Percentiles rank a stretch among this genome's conserved stretches.
Conservation (phyloP, 2,329 filamentous ascomycete species). For the Monilinia vaccinii-corymbosi region DNA sequence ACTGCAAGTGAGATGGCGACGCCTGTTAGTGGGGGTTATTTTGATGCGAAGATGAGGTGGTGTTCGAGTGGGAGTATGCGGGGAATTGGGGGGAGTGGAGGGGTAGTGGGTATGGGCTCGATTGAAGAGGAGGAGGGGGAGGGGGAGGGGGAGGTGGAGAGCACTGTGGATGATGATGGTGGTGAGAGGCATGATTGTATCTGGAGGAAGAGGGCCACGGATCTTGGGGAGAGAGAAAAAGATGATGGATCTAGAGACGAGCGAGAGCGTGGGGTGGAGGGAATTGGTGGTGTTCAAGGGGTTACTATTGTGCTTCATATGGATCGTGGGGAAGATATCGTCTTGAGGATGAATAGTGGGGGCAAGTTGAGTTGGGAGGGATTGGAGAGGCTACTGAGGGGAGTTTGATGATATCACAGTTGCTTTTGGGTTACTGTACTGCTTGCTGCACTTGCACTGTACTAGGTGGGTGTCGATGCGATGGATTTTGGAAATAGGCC, state of each 20-base stretch:
- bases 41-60: neutral
- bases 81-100: neutral
- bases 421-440: too few species aligned
- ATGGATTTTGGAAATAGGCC: neutral
- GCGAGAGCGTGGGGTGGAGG: neutral
- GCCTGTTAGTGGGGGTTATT: neutral
- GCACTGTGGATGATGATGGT: neutral
- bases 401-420: too few species aligned
- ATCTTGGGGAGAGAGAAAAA: neutral
- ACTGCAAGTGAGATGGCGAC: neutral
- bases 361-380: neutral
- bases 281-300: constrained; percentile 14
- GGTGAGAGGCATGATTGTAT: constrained; percentile 19
- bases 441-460: too few species aligned
- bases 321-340: constrained; percentile 19
- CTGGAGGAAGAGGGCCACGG: constrained; percentile 20
- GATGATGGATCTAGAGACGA: neutral
- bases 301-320: constrained; percentile 23
- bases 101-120: neutral
- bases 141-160: too few species aligned
- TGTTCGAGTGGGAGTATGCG: neutral
- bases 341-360: constrained; percentile 12
- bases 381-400: neutral
- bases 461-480: neutral
- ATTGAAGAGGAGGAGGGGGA: neutral